Evolutionary conservation across 176 grass and related monocot genomes (phyloP).

Genomic region (Calamus simplicifolius): DNA sequence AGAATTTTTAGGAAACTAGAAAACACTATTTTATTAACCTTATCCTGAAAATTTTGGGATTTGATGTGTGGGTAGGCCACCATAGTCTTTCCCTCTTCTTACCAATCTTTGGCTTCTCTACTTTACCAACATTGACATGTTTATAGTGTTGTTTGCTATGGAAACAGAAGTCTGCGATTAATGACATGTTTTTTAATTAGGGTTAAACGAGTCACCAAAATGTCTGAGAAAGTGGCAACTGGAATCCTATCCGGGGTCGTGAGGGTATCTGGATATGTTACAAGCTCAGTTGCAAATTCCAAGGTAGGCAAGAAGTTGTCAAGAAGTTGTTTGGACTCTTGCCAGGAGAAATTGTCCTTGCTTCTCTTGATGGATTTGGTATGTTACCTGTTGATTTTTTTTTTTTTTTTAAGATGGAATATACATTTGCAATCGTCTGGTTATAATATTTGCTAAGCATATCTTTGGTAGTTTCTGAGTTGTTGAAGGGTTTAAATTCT

Average conservation of each 20-base stretch:
- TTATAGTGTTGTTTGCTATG: not conserved
- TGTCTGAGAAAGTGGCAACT: constrained; percentile 75
- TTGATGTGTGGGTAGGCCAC: too few relatives aligned
- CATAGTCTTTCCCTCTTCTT: too few relatives aligned
- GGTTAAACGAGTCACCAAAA: constrained; percentile 65
- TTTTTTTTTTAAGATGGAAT: not conserved
- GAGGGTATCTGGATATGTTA: constrained; percentile 61
- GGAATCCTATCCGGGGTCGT: constrained; percentile 70
- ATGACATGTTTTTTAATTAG: constrained; percentile 22
- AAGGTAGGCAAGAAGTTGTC: constrained; percentile 88
- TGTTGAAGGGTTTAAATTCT: too few relatives aligned
- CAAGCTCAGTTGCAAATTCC: constrained; percentile 57
- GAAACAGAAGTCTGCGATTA: not conserved
- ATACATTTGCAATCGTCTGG: too few relatives aligned
- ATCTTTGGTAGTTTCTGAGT: too few relatives aligned
- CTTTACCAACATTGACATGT: not conserved
- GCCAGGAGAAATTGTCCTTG: constrained; percentile 83
- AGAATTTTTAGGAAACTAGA: too few relatives aligned
- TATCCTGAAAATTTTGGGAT: too few relatives aligned
- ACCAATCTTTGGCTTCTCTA: too few relatives aligned
- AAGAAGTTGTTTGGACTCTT: constrained; percentile 33
- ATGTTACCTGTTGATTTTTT: constrained; percentile 9
- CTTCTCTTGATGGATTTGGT: constrained; percentile 90
- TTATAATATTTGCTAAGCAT: too few relatives aligned
- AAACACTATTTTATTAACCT: too few relatives aligned